Evolutionary conservation across 2,329 filamentous ascomycete species (phyloP).

Genomic region (Sporothrix euskadiensis): DNA sequence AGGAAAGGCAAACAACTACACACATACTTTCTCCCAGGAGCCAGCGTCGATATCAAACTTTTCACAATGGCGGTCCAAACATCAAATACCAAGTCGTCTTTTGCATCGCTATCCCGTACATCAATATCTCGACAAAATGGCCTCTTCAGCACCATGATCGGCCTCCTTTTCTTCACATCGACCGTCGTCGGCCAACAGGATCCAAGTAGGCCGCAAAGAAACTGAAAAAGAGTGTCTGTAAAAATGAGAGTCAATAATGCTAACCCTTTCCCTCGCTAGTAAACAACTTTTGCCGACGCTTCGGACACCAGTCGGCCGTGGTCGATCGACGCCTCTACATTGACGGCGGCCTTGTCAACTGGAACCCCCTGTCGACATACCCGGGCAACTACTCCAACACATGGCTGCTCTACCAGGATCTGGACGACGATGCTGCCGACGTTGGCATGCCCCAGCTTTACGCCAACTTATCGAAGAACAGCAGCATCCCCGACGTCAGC

Average conservation of each 20-base stretch:
- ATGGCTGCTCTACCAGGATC: slow-evolving; percentile 59
- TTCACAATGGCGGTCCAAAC: neutral
- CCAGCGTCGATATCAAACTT: neutral
- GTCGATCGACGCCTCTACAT: slow-evolving; percentile 62
- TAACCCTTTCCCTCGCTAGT: slow-evolving; percentile 36
- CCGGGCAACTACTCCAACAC: slow-evolving; percentile 57
- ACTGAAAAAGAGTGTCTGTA: neutral
- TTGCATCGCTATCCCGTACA: neutral
- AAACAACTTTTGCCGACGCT: slow-evolving; percentile 54
- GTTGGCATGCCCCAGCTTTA: slow-evolving; percentile 55
- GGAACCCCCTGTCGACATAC: slow-evolving; percentile 51
- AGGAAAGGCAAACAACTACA: neutral
- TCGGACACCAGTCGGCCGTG: slow-evolving; percentile 61
- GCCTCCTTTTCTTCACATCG: neutral
- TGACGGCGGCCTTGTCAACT: slow-evolving; percentile 61
- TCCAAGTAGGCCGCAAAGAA: slow-evolving; percentile 25
- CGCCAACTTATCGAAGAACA: slow-evolving; percentile 60
- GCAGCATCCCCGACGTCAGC: slow-evolving; percentile 51
- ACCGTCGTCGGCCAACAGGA: slow-evolving; percentile 14
- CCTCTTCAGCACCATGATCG: neutral
- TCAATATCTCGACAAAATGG: neutral
- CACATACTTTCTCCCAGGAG: neutral
- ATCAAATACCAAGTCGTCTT: neutral
- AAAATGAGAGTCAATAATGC: neutral
- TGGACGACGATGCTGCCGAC: slow-evolving; percentile 45